Percentiles rank a stretch among this genome's conserved stretches.
Conservation (phyloP, 345 rosid genomes). For the Populus simonii region DNA sequence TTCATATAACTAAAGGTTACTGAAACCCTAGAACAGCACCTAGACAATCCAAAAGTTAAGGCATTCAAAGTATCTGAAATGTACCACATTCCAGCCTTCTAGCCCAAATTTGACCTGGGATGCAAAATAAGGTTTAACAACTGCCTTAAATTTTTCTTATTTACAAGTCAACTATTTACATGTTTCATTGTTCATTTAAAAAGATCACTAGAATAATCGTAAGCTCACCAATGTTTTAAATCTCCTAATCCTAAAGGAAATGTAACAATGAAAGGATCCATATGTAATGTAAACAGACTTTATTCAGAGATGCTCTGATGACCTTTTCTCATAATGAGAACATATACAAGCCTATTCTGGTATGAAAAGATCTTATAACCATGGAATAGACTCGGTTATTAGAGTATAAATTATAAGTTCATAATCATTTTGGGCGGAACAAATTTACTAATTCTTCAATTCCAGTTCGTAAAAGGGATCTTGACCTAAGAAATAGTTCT, state of each 20-base stretch:
- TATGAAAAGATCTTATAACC: background rate
- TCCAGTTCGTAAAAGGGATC: background rate
- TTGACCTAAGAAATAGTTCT: background rate
- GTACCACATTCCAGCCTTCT: background rate
- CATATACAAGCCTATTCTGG: background rate
- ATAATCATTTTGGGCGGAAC: background rate
- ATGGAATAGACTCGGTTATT: background rate
- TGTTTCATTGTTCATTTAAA: background rate
- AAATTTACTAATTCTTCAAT: background rate
- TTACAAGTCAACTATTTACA: background rate
- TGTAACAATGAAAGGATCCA: background rate
- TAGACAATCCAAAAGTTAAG: background rate
- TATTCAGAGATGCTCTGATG: background rate
- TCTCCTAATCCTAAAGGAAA: background rate
- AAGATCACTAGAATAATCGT: background rate
- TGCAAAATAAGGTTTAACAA: background rate
- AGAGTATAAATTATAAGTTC: background rate
- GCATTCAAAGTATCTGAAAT: background rate
- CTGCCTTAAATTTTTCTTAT: background rate
- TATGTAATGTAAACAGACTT: background rate
- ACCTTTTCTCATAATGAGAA: background rate
- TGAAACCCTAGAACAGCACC: background rate
- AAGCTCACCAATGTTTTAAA: constrained; percentile 60
- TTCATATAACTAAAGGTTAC: background rate
- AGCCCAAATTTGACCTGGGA: background rate